Conservation (phyloP, 2,329 filamentous ascomycete genomes). For the Cordyceps tenuipes region DNA sequence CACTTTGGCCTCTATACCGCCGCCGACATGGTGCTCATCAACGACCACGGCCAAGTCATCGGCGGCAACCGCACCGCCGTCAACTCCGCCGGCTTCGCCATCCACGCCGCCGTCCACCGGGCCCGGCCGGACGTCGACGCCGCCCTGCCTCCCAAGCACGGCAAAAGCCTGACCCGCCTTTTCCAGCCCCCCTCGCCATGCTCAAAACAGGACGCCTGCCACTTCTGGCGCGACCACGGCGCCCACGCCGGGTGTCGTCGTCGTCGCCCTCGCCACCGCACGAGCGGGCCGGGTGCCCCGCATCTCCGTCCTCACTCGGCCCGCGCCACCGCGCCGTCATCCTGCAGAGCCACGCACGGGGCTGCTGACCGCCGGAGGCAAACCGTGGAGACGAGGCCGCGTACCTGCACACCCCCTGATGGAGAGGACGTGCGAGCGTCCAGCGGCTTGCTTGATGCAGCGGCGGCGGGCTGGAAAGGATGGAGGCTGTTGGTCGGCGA, state of each 20-base stretch:
- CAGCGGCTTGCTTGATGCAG: slow-evolving; percentile 62
- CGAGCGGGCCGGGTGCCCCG: slow-evolving; percentile 59
- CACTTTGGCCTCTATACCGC: slow-evolving; percentile 61
- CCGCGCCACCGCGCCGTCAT: slow-evolving; percentile 50
- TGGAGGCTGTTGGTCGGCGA: slow-evolving; percentile 31
- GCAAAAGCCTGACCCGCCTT: slow-evolving; percentile 63
- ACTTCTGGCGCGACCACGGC: slow-evolving; percentile 48
- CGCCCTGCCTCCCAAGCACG: slow-evolving; percentile 57
- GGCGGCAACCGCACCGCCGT: slow-evolving; percentile 53
- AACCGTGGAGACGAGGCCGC: slow-evolving; percentile 71
- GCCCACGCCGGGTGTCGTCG: slow-evolving; percentile 53
- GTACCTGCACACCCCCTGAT: slow-evolving; percentile 60
- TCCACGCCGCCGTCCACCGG: slow-evolving; percentile 61
- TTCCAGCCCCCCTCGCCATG: slow-evolving; percentile 60
- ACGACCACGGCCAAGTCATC: slow-evolving; percentile 51
- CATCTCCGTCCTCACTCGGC: slow-evolving; percentile 54
- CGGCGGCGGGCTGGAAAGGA: slow-evolving; percentile 38
- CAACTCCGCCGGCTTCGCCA: slow-evolving; percentile 62
- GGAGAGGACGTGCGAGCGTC: slow-evolving; percentile 59
- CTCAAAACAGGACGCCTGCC: slow-evolving; percentile 59
- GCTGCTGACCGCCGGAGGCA: slow-evolving; percentile 57
- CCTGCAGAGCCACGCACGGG: slow-evolving; percentile 66
- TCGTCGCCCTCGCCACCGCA: slow-evolving; percentile 48
- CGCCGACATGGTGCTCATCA: slow-evolving; percentile 59
- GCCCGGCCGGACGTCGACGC: slow-evolving; percentile 57